These are phyloP conservation scores for Lepidium africanum DNA, from an alignment of 345 rosid genomes.

Conservation along the genomic window DNA sequence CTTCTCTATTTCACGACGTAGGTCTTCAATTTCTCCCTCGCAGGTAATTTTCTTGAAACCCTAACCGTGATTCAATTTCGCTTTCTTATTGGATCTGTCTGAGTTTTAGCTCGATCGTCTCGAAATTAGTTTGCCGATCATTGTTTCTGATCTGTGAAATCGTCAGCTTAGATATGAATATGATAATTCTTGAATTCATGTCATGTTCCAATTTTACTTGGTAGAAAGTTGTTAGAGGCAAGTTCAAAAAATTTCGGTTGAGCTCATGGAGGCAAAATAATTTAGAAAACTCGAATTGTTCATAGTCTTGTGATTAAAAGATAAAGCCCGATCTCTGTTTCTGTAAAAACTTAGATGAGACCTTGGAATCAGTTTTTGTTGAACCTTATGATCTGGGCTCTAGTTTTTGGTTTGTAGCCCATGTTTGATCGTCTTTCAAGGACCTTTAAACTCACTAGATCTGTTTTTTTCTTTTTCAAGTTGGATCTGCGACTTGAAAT, in stretches of 20 bases:
- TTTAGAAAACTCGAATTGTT: neutral
- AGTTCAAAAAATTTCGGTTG: neutral
- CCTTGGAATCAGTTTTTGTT: neutral
- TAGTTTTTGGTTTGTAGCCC: no score
- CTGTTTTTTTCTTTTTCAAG: no score
- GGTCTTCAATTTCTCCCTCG: neutral
- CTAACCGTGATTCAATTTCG: neutral
- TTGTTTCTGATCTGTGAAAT: neutral
- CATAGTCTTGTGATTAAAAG: neutral
- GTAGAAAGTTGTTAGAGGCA: neutral
- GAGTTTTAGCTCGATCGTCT: neutral
- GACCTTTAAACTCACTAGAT: no score
- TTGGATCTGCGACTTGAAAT: neutral
- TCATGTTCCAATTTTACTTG: neutral
- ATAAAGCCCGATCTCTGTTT: neutral
- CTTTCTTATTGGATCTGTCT: neutral
- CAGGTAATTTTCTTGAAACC: slow-evolving; percentile 5
- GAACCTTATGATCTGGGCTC: neutral
- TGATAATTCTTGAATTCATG: neutral
- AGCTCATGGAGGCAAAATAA: slow-evolving; percentile 13
- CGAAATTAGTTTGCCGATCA: neutral
- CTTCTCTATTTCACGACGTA: neutral
- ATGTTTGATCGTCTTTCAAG: no score
- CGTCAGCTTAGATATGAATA: neutral
- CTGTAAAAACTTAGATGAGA: neutral